Base-by-base conservation (phyloP, 2,329 filamentous ascomycete genomes). In the Lachnellula arida region DNA sequence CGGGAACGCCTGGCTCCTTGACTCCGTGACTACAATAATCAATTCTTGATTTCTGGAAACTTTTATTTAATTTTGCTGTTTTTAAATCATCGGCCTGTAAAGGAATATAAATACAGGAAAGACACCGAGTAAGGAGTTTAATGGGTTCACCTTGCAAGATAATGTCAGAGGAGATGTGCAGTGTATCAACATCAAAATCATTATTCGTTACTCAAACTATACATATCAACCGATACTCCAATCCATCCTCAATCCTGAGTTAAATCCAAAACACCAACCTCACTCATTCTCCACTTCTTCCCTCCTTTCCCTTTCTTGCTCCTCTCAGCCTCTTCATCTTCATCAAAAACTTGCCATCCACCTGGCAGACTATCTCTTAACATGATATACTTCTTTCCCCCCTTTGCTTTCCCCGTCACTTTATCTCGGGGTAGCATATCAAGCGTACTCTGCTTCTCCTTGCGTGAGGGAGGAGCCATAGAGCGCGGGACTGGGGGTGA, bases 321-420 rank as follows among this genome's bases (percentile, higher is more conserved):
- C 37, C 37, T 47, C 19, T 37, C 34, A 43, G 25, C 52, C 25
- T 54, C 32, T 46, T 65, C 62, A 40, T 58, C 51, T 43, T 60
- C 57, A 49, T 62, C 61, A 12, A 65, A 48, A 53, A 66, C 63
- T 54, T 66, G 69, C 68, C 70, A 73, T 2, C 65, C 64, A 2
- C 71, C 71, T 5, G 67, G 68, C 25, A 73, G 58, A 57, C 68
- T 71, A 12, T 71, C 67, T n/a, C 71, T 60, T 4, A 66, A 56
- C 34, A 68, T 57, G 6, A 70, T 65, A 43, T 60, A 67, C 46
- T 65, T 60, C 46, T 66, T 66, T 8, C 17, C 32, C 22, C 58
- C 52, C 28, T 55, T 62, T 39, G 39, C 39, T 25, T 35, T 47
- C 6, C n/a, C 19, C 2, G 5, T 22, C 22, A 44, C 42, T 44